Percentiles rank a stretch among this genome's conserved stretches.
Conservation (phyloP, 257 asterid species). For the Knoxia roxburghii region DNA sequence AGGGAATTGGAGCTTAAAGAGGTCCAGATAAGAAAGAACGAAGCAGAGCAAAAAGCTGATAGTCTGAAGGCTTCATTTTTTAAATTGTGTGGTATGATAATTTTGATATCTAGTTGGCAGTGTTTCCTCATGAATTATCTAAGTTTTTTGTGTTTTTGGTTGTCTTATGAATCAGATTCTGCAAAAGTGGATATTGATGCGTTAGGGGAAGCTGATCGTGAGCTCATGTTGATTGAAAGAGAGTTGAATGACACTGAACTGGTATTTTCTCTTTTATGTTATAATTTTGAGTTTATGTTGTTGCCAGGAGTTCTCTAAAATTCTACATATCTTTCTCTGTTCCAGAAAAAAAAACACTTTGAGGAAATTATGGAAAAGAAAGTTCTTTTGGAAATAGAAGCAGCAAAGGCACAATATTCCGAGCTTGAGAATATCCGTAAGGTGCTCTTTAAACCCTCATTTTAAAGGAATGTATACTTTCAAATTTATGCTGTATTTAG, state of each 20-base stretch:
- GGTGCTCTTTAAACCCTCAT: constrained; percentile 31
- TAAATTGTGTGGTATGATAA: constrained; percentile 58
- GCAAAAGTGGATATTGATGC: constrained; percentile 63
- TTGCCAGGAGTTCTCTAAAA: neutral
- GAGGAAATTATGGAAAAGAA: constrained; percentile 46
- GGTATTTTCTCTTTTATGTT: constrained; percentile 32
- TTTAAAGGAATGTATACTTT: neutral
- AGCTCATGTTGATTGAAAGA: constrained; percentile 46
- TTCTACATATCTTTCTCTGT: constrained; percentile 14
- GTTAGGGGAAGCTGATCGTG: constrained; percentile 59
- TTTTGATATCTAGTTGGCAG: constrained; percentile 10
- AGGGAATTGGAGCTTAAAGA: constrained; percentile 43
- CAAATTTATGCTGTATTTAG: neutral
- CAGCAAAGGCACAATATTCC: constrained; percentile 42
- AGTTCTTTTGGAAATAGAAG: constrained; percentile 48
- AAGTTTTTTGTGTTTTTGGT: constrained; percentile 15
- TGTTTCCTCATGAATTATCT: constrained; percentile 14
- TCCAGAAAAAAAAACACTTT: constrained; percentile 58
- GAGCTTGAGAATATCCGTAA: constrained; percentile 58
- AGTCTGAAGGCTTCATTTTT: constrained; percentile 42
- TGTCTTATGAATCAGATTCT: constrained; percentile 42
- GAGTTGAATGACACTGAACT: constrained; percentile 42
- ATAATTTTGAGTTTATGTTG: neutral
- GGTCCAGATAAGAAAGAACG: constrained; percentile 42
- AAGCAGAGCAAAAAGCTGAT: constrained; percentile 49